Percentiles rank a stretch among this genome's conserved stretches.
phyloP scores from a whole-genome alignment of 805 yeast species.

The Isabelozyma heimii region DNA sequence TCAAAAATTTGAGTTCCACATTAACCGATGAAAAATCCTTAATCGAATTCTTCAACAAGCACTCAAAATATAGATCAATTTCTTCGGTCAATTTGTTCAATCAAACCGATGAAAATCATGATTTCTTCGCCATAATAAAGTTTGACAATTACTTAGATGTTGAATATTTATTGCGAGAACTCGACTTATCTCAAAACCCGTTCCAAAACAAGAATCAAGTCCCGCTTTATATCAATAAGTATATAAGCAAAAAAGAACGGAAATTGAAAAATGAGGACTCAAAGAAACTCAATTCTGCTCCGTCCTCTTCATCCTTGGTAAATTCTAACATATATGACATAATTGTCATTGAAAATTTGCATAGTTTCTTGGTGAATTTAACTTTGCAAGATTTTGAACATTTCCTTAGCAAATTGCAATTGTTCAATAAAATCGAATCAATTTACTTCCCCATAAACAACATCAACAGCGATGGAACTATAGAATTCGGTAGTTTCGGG shows the following conservation, averaged over 20 bases:
- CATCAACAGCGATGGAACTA: constrained; percentile 6
- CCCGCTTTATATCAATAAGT: constrained; percentile 55
- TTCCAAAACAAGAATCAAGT: constrained; percentile 22
- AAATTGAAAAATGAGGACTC: constrained; percentile 33
- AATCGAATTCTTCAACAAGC: constrained; percentile 14
- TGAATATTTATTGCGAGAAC: constrained; percentile 19
- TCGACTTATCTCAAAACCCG: constrained; percentile 15
- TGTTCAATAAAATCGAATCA: constrained; percentile 48
- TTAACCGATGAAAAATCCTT: constrained; percentile 33
- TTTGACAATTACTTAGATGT: constrained; percentile 34
- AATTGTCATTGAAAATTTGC: constrained; percentile 41
- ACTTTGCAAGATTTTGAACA: constrained; percentile 35
- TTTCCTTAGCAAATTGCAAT: constrained; percentile 41
- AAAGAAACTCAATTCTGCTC: background rate
- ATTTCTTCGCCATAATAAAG: constrained; percentile 27
- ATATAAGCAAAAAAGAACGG: constrained; percentile 63
- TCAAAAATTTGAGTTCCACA: constrained; percentile 45
- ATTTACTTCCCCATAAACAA: constrained; percentile 50
- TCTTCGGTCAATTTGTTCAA: constrained; percentile 15
- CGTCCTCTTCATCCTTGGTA: constrained; percentile 7
- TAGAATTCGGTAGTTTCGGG: constrained; percentile 45
- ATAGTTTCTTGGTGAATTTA: constrained; percentile 49
- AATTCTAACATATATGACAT: constrained; percentile 18
- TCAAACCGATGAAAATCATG: constrained; percentile 3
- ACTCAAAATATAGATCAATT: constrained; percentile 15